phyloP scores from a whole-genome alignment of 73 alveolate species.

The Paraurostyla sp. region DNA sequence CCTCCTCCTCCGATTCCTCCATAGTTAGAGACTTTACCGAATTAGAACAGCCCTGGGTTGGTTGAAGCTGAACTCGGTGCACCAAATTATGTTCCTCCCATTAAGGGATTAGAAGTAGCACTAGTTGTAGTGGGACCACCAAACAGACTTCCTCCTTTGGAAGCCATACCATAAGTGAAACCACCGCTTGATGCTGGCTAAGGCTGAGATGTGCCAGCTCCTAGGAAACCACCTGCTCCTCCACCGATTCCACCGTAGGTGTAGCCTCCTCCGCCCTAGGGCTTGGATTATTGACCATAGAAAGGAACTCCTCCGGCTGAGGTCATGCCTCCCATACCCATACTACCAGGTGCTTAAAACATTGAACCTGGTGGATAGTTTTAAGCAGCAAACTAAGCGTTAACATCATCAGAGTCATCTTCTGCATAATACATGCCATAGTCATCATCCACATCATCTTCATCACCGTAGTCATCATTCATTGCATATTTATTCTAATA shows the following conservation, averaged over 20 bases:
- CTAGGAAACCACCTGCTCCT: constrained; percentile 37
- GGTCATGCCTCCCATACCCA: constrained; percentile 51
- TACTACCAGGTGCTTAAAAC: background rate
- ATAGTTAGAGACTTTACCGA: constrained; percentile 31
- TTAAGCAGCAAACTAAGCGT: constrained; percentile 14
- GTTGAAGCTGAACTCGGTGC: constrained; percentile 22
- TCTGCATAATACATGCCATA: constrained; percentile 59
- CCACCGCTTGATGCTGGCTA: constrained; percentile 35
- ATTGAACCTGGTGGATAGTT: constrained; percentile 40
- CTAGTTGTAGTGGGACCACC: constrained; percentile 12
- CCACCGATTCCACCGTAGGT: constrained; percentile 54
- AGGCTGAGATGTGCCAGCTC: constrained; percentile 1
- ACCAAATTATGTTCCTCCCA: constrained; percentile 59
- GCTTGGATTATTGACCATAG: constrained; percentile 46
- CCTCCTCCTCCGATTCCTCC: constrained; percentile 64
- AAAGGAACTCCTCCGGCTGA: constrained; percentile 49
- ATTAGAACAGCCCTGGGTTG: constrained; percentile 41
- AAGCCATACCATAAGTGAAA: constrained; percentile 62
- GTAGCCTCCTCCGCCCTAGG: constrained; percentile 38
- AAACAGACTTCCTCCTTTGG: constrained; percentile 57
- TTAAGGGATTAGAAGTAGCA: background rate
- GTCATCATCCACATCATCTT: constrained; percentile 41
- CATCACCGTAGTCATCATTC: constrained; percentile 35
- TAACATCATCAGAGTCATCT: constrained; percentile 44
- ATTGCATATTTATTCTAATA: background rate